Percentiles rank a stretch among this genome's conserved stretches.
Conservation (phyloP, 2,329 filamentous ascomycete genomes). For the Elsinoe arachidis region DNA sequence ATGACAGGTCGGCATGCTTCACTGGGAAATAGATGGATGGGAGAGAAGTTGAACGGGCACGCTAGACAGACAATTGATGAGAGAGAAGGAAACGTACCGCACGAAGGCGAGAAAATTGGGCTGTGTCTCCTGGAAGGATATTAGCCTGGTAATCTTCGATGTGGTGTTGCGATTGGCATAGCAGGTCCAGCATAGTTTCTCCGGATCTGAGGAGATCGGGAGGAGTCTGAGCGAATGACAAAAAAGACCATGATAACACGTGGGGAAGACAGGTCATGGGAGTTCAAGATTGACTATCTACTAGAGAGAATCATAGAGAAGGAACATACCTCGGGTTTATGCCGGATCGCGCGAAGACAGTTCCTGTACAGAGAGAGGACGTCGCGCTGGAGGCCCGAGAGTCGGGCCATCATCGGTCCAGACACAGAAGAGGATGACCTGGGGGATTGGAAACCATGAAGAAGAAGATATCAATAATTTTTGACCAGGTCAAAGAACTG, state of each 20-base stretch:
- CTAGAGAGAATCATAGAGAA: slow-evolving; percentile 12
- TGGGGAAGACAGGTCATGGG: no score
- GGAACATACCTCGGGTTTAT: slow-evolving; percentile 62
- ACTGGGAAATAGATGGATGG: no score
- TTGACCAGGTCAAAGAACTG: background rate
- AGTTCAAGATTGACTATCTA: background rate
- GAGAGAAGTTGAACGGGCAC: no score
- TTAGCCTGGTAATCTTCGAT: slow-evolving; percentile 7
- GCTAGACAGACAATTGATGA: no score
- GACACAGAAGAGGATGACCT: background rate
- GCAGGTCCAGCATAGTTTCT: no score
- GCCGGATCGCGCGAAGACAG: slow-evolving; percentile 71
- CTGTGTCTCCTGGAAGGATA: slow-evolving; percentile 16
- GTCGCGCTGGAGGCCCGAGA: slow-evolving; percentile 85
- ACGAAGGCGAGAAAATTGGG: slow-evolving; percentile 28
- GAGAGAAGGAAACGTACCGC: slow-evolving; percentile 1
- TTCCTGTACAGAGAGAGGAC: slow-evolving; percentile 78
- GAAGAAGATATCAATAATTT: background rate
- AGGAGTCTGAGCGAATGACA: no score
- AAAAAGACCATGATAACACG: no score
- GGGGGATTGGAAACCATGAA: background rate
- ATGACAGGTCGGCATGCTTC: no score
- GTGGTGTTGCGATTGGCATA: no score
- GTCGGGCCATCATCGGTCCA: slow-evolving; percentile 33
- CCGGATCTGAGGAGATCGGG: no score